Evolutionary conservation across 1,139 yeast species (phyloP).

Genomic region (Zygosaccharomyces pseudobailii): DNA sequence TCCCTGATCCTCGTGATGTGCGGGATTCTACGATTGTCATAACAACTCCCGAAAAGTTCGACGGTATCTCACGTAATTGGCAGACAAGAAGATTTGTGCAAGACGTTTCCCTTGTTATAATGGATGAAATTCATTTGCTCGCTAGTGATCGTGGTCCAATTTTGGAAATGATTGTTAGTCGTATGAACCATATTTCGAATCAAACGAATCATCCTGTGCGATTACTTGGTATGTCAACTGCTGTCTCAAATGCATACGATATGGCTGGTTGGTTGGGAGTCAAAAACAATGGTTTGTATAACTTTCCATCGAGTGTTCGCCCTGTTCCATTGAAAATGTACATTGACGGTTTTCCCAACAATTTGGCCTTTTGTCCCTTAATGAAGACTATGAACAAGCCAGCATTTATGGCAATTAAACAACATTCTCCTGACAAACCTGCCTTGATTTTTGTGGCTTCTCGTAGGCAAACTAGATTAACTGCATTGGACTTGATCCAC

Average conservation of each 20-base stretch:
- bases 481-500: conserved; percentile 89
- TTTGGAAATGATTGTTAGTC: conserved; percentile 95
- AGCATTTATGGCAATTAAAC: conserved; percentile 92
- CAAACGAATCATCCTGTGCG: conserved; percentile 74
- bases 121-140: conserved; percentile 96
- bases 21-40: conserved; percentile 85
- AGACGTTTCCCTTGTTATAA: conserved; percentile 81
- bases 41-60: conserved; percentile 97
- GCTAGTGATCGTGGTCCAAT: conserved; percentile 99
- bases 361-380: conserved; percentile 86
- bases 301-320: conserved; percentile 92
- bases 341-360: conserved; percentile 95
- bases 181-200: conserved; percentile 88
- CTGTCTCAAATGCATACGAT: conserved; percentile 95
- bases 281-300: conserved; percentile 71
- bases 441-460: conserved; percentile 94
- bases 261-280: conserved; percentile 98
- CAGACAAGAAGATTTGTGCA: conserved; percentile 91
- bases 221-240: conserved; percentile 90
- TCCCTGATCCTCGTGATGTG: conserved; percentile 86
- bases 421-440: conserved; percentile 90
- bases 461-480: conserved; percentile 91
- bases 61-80: conserved; percentile 98
- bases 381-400: conserved; percentile 99
- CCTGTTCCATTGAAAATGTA: conserved; percentile 98